phyloP scores from a whole-genome alignment of 495 filamentous ascomycete genomes.

The Tricharina praecox region DNA sequence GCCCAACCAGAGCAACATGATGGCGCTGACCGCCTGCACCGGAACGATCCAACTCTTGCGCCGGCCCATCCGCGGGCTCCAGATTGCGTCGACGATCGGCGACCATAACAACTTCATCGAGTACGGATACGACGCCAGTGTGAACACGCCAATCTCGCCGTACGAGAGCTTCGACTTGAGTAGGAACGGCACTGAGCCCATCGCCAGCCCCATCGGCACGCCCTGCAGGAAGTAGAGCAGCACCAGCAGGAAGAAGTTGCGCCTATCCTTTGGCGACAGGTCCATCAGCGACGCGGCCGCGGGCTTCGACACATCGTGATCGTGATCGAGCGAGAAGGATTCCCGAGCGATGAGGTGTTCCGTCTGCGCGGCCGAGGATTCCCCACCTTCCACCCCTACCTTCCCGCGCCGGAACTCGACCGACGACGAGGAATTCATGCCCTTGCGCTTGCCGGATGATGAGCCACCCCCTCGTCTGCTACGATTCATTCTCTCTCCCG shows the following conservation, averaged over 20 bases:
- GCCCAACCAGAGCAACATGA: slow-evolving; percentile 87
- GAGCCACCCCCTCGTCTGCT: neutral
- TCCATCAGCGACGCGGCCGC: slow-evolving; percentile 50
- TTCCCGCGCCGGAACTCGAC: neutral
- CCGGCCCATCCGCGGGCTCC: slow-evolving; percentile 67
- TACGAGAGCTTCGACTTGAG: slow-evolving; percentile 82
- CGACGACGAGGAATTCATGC: neutral
- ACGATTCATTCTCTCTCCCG: neutral
- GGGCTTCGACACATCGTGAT: slow-evolving; percentile 40
- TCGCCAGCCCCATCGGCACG: slow-evolving; percentile 89
- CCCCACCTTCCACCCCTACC: neutral
- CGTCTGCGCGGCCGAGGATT: slow-evolving; percentile 39
- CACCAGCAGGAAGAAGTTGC: slow-evolving; percentile 80
- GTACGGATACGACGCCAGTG: slow-evolving; percentile 85
- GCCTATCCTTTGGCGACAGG: slow-evolving; percentile 58
- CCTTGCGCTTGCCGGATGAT: neutral
- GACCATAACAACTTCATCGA: slow-evolving; percentile 92
- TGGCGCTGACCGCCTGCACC: slow-evolving; percentile 72
- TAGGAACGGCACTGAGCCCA: slow-evolving; percentile 83
- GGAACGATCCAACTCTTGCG: slow-evolving; percentile 97
- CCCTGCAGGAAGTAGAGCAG: slow-evolving; percentile 92
- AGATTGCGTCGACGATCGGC: slow-evolving; percentile 89
- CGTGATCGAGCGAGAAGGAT: slow-evolving; percentile 67
- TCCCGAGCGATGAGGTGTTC: slow-evolving; percentile 48
- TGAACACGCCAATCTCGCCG: slow-evolving; percentile 88